Evolutionary conservation across 768 basidiomycete genomes (phyloP), one percentile per base, ranked within the genome.

Genomic region (Russula sp.): DNA sequence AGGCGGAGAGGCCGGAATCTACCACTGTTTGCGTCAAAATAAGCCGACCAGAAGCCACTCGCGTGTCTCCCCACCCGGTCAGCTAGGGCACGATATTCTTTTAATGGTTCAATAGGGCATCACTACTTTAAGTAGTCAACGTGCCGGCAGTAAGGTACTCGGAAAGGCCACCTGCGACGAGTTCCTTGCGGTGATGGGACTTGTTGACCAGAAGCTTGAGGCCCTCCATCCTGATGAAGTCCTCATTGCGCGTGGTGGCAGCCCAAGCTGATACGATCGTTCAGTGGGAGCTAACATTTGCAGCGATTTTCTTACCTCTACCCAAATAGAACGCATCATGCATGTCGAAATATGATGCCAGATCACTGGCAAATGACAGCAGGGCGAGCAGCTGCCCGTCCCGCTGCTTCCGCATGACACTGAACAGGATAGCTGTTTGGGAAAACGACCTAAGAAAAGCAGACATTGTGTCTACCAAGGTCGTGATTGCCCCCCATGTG

Each of bases 181-280:
- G 74, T 71, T 92, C 90, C 66, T 91, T 85, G 22, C 88, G 81
- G 69, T 91, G 87, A 20, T 68, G 60, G 16, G 77, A 70, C 45
- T 81, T 72, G 67, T 74, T 76, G 7, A 88, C 81, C 14, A 83
- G 71, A 57, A 77, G 77, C 58, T 87, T 85, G 67, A 88, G 73
- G n/a, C 89, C 89, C 68, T 86, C 79, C 72, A 84, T 80, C 27
- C 78, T 78, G 53, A 90, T 72, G 63, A 81, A 91, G 63, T 88
- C 81, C 0, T 76, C 59, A 70, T 89, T 75, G 57, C 74, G 83
- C 18, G 84, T 86, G 3, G 87, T 89, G 2, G 89, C 89, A 35
- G 85, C 87, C 87, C 87, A 91, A 6, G 85, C 84, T 78, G 50
- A 27, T 55, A 60, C 40, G n/a, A 44, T 7, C 4, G 31, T 5